These are phyloP conservation scores for Aspergillus mulundensis DNA, from an alignment of 495 filamentous ascomycete genomes.

Conservation along the genomic window DNA sequence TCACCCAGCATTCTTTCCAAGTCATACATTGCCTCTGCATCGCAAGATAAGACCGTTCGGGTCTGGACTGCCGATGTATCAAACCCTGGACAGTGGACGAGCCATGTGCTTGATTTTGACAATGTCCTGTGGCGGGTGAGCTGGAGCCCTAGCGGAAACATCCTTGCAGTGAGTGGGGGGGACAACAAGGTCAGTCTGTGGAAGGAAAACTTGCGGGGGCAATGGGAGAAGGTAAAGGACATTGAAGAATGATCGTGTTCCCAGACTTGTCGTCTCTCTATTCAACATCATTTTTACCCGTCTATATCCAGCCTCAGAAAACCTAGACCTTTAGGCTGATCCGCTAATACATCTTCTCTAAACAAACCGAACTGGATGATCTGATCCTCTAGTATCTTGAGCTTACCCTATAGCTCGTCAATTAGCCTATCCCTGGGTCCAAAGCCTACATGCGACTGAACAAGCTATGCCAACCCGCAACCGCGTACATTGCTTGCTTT, in stretches of 20 bases:
- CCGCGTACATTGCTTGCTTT: no score
- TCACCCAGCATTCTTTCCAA: slow-evolving; percentile 88
- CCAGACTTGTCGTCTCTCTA: slow-evolving; percentile 11
- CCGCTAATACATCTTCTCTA: not conserved
- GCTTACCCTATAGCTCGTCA: no score
- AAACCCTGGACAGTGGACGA: slow-evolving; percentile 65
- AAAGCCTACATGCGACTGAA: no score
- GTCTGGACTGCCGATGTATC: slow-evolving; percentile 85
- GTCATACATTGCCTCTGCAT: slow-evolving; percentile 89
- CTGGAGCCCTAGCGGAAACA: slow-evolving; percentile 97
- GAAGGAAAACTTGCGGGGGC: slow-evolving; percentile 58
- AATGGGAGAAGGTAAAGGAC: slow-evolving; percentile 93
- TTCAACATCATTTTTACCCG: slow-evolving; percentile 3
- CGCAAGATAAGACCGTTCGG: slow-evolving; percentile 93
- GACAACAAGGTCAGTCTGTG: slow-evolving; percentile 88
- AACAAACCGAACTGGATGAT: not conserved
- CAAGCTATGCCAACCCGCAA: no score
- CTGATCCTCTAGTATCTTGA: not conserved
- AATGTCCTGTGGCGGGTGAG: slow-evolving; percentile 91
- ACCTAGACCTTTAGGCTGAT: not conserved
- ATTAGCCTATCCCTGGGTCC: no score
- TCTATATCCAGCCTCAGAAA: slow-evolving; percentile 1
- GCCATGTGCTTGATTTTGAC: slow-evolving; percentile 80
- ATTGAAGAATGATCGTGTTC: slow-evolving; percentile 71
- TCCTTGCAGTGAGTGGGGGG: slow-evolving; percentile 85